These are phyloP conservation scores for Candida maltosa DNA, from an alignment of 805 yeast species.

Conservation along the genomic window DNA sequence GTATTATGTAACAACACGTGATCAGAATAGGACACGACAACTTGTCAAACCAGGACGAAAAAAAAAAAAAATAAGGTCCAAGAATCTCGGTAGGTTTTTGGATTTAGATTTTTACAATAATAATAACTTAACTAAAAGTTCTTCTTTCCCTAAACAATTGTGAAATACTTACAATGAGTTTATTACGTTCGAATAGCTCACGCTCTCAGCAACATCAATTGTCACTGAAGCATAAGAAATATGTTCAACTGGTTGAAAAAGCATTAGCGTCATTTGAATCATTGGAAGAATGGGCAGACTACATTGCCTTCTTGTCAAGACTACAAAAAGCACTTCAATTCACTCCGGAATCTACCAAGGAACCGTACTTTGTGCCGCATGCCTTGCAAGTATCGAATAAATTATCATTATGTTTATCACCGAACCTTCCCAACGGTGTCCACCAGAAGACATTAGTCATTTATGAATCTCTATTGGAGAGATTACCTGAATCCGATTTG, in stretches of 20 bases:
- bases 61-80: too few species aligned
- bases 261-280: constrained; percentile 74
- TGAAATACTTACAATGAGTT: too few species aligned
- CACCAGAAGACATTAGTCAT: constrained; percentile 84
- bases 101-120: too few species aligned
- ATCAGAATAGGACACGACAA: too few species aligned
- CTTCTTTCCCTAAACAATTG: too few species aligned
- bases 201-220: background rate
- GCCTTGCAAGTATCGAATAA: constrained; percentile 64
- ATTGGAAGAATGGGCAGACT: constrained; percentile 97
- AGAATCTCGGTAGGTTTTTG: too few species aligned
- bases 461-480: constrained; percentile 66
- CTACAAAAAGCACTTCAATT: constrained; percentile 64
- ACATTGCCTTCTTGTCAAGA: constrained; percentile 82
- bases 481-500: constrained; percentile 54
- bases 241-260: constrained; percentile 63
- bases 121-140: too few species aligned
- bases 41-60: too few species aligned
- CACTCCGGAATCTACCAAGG: constrained; percentile 21
- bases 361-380: constrained; percentile 57
- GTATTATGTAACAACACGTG: too few species aligned
- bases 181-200: too few species aligned
- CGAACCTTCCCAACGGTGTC: constrained; percentile 89
- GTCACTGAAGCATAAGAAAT: constrained; percentile 52
- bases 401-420: constrained; percentile 75